A percentile compares a stretch with the other conserved stretches of the same genome.
Conservation (phyloP, 2,329 filamentous ascomycete genomes). For the Fonsecaea multimorphosa region DNA sequence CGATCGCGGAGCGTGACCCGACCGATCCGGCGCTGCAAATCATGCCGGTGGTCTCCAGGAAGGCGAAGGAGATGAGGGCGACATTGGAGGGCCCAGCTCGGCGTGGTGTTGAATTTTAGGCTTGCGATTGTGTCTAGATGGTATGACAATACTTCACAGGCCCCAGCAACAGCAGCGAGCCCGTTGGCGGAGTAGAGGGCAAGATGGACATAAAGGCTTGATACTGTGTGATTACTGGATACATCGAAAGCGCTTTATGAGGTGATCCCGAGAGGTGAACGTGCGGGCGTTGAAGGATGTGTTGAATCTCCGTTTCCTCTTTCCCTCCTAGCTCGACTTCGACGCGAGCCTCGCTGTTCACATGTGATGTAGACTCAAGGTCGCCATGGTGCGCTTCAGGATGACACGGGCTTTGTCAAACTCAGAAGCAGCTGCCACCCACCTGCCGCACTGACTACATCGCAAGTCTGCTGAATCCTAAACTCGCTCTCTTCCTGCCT, state of each 20-base stretch:
- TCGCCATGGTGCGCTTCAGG: not conserved
- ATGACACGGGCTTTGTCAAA: no score
- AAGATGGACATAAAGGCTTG: not conserved
- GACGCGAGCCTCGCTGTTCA: not conserved
- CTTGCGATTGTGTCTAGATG: not conserved
- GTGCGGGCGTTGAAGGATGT: not conserved
- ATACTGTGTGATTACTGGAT: not conserved
- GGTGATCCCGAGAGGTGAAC: not conserved
- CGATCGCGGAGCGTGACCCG: slow-evolving; percentile 59
- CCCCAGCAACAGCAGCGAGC: not conserved
- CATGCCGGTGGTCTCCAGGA: slow-evolving; percentile 56
- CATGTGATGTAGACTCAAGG: not conserved
- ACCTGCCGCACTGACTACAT: not conserved
- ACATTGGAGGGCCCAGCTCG: slow-evolving; percentile 18
- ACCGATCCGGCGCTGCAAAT: slow-evolving; percentile 59
- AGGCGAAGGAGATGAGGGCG: slow-evolving; percentile 45
- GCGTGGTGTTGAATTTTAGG: not conserved
- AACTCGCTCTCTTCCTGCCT: not conserved
- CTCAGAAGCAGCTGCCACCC: no score
- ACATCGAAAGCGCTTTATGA: not conserved
- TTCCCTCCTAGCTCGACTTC: not conserved
- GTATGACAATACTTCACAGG: not conserved
- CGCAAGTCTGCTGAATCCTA: not conserved
- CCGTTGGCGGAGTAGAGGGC: not conserved
- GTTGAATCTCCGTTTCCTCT: not conserved